Evolutionary conservation across 2,329 filamentous ascomycete species (phyloP), one percentile per base, ranked within the genome.

Genomic region (Ceratocystis smalleyi): DNA sequence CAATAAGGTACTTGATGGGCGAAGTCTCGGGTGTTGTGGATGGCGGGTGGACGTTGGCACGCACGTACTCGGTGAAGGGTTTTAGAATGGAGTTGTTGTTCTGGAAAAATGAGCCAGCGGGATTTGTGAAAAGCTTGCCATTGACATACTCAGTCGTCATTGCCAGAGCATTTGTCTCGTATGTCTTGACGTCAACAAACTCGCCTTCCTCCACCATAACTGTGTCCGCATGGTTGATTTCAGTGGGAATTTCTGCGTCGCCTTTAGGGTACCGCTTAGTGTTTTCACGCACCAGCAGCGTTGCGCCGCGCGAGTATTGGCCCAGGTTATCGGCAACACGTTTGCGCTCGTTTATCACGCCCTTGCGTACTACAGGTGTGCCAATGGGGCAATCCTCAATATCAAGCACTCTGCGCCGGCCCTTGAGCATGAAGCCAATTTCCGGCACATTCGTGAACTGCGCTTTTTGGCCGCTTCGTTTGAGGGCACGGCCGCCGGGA

Each of bases 1-100:
- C 94, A 69, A 99, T 92, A 55, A 99, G 85, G 76, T 95, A 91
- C 70, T 86, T 88, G 75, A 96, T 85, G 62, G 75, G 75, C 43
- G 70, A 65, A 54, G 65, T 65, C 64, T 67, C 69, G 65, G 71
- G 68, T 61, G 67, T 49, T 35, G 71, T 62, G 59, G 69, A 43
- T 2, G 79, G 75, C 0, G 84, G 85, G 1, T 91, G 78, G 71
- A 92, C 88, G 74, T 87, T 83, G 45, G 87, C 80, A 68, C 90
- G 88, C 72, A 97, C 89, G 77, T 95, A 96, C 69, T 84, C 81
- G 15, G 91, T 95, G 75, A 97, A 95, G 17, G 78, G 76, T 35
- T 89, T 84, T 27, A 99, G 85, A 75, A 99, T 97, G 64, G 91
- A 95, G 79, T 97, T 97, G 81, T 99, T 99, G 80, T 99, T 99